A percentile compares a stretch with the other conserved stretches of the same genome.
Evolutionary conservation across 768 basidiomycete genomes (phyloP).

Genomic region (Rhodosporidiobolus odoratus): DNA sequence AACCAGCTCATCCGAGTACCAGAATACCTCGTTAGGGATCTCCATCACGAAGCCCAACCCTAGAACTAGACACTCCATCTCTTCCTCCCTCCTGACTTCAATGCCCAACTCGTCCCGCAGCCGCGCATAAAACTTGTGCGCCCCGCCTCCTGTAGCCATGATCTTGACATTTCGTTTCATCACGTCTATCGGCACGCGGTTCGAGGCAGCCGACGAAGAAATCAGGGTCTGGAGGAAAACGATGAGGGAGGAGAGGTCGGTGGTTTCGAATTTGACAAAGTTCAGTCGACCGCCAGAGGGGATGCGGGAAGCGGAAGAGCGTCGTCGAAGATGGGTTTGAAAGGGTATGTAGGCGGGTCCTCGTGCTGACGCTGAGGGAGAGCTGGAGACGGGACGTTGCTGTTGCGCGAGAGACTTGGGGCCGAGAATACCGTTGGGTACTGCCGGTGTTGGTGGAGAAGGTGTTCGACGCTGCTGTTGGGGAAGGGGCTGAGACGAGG

Average conservation of each 20-base stretch:
- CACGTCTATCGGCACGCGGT: slow-evolving; percentile 73
- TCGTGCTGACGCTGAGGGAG: slow-evolving; percentile 57
- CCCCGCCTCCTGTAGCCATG: slow-evolving; percentile 96
- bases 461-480: slow-evolving; percentile 15
- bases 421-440: slow-evolving; percentile 47
- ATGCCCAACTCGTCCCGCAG: slow-evolving; percentile 69
- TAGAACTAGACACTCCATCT: slow-evolving; percentile 98
- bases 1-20: slow-evolving; percentile 95
- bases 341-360: slow-evolving; percentile 50
- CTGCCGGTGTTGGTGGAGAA: slow-evolving; percentile 25
- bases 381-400: slow-evolving; percentile 48
- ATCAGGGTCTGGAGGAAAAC: slow-evolving; percentile 82
- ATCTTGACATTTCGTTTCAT: slow-evolving; percentile 93
- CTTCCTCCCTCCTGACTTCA: slow-evolving; percentile 84
- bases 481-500: neutral
- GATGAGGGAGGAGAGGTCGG: slow-evolving; percentile 75
- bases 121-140: slow-evolving; percentile 84
- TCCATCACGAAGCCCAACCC: slow-evolving; percentile 92
- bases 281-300: slow-evolving; percentile 79
- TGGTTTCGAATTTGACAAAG: slow-evolving; percentile 94
- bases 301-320: slow-evolving; percentile 33
- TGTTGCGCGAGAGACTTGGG: slow-evolving; percentile 48
- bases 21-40: slow-evolving; percentile 96
- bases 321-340: slow-evolving; percentile 29
- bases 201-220: slow-evolving; percentile 72